Conservation (phyloP, 805 yeast species). For the Candida methanosorbosa region DNA sequence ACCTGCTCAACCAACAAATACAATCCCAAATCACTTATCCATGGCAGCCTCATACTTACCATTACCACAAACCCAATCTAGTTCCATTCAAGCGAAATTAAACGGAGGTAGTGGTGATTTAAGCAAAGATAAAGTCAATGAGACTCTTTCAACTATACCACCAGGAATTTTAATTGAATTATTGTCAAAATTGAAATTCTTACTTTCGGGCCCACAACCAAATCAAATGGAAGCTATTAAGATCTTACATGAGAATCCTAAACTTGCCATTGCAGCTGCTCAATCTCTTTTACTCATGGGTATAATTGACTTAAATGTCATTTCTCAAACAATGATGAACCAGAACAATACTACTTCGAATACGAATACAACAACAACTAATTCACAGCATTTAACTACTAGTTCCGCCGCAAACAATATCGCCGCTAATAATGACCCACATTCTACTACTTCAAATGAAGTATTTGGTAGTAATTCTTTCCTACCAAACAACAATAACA, state of each 20-base stretch:
- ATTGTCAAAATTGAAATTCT: conserved; percentile 54
- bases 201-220: conserved; percentile 43
- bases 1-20: conserved; percentile 1
- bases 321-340: conserved; percentile 40
- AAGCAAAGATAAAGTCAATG: conserved; percentile 49
- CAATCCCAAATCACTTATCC: conserved; percentile 37
- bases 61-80: conserved; percentile 25
- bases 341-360: conserved; percentile 6
- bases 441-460: neutral
- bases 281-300: conserved; percentile 77
- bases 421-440: neutral
- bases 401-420: neutral
- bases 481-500: conserved; percentile 1
- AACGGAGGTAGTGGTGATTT: too few relatives aligned
- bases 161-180: conserved; percentile 67
- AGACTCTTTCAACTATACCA: conserved; percentile 53
- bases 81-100: too few relatives aligned
- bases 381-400: conserved; percentile 2
- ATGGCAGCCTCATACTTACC: conserved; percentile 54
- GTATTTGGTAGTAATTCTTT: neutral
- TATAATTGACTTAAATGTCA: conserved; percentile 58
- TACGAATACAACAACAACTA: conserved; percentile 7
- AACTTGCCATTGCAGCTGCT: conserved; percentile 58
- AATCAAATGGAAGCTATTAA: conserved; percentile 42
- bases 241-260: conserved; percentile 43